A percentile compares a stretch with the other conserved stretches of the same genome.
Conservation (phyloP, 1,284 basidiomycete genomes). For the Naganishia sp. region DNA sequence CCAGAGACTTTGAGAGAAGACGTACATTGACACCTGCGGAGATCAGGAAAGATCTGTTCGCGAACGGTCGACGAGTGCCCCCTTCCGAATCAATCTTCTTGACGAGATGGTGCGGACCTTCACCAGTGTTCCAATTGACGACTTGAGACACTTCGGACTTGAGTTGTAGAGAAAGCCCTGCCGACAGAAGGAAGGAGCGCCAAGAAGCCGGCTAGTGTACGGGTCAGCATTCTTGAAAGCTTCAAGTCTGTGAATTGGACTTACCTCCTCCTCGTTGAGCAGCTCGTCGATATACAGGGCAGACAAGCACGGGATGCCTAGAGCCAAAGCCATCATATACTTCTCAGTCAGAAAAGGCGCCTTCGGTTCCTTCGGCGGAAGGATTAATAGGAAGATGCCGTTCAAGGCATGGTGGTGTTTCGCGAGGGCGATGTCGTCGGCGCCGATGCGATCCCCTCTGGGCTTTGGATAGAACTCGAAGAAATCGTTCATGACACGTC, state of each 20-base stretch:
- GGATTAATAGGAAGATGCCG: conserved; percentile 29
- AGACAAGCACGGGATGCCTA: conserved; percentile 30
- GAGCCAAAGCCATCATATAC: conserved; percentile 26
- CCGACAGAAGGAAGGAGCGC: conserved; percentile 23
- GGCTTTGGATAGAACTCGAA: conserved; percentile 15
- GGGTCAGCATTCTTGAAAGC: background rate
- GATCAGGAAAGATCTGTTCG: conserved; percentile 19
- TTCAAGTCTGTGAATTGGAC: background rate
- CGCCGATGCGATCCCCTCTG: conserved; percentile 3
- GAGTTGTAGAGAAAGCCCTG: conserved; percentile 20
- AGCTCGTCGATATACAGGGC: conserved; percentile 24
- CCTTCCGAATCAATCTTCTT: conserved; percentile 17
- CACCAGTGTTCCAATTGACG: conserved; percentile 24
- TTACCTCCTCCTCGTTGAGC: conserved; percentile 14
- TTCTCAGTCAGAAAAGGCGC: conserved; percentile 24
- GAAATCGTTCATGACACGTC: conserved; percentile 14
- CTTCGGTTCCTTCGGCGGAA: conserved; percentile 5
- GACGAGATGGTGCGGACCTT: conserved; percentile 8
- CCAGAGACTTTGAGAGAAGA: no score
- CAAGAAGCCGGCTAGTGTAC: conserved; percentile 1
- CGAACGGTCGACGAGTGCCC: conserved; percentile 19
- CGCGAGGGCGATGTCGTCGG: conserved; percentile 15
- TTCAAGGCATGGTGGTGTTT: conserved; percentile 16
- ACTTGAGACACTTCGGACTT: conserved; percentile 30
- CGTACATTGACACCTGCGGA: conserved; percentile 15